Evolutionary conservation across 2,329 filamentous ascomycete genomes (phyloP).

Genomic region (Immersiporthe knoxdaviesiana): DNA sequence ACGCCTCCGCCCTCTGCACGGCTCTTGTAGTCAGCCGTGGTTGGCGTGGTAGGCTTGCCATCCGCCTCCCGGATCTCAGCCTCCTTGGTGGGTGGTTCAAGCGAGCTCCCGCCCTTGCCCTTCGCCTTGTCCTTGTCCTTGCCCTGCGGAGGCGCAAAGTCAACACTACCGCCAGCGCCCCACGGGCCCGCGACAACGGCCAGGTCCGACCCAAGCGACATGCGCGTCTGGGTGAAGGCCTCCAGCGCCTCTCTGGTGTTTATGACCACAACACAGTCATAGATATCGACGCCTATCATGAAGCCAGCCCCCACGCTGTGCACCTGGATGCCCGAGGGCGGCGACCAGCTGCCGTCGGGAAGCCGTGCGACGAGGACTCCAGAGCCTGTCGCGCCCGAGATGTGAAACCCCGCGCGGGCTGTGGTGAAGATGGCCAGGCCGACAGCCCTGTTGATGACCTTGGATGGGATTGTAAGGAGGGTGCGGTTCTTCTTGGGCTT

Average conservation of each 20-base stretch:
- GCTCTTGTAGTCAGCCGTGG: slow-evolving; percentile 15
- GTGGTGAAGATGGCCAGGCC: slow-evolving; percentile 75
- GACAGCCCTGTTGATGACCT: slow-evolving; percentile 67
- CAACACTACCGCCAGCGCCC: slow-evolving; percentile 73
- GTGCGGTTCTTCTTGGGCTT: slow-evolving; percentile 49
- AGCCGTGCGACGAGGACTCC: slow-evolving; percentile 66
- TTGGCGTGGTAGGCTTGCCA: slow-evolving; percentile 16
- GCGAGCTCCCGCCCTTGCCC: slow-evolving; percentile 2
- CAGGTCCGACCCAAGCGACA: slow-evolving; percentile 78
- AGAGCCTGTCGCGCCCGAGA: slow-evolving; percentile 68
- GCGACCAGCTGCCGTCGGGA: slow-evolving; percentile 72
- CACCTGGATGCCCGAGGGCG: slow-evolving; percentile 80
- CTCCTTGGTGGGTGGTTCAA: background rate
- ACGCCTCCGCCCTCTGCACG: slow-evolving; percentile 31
- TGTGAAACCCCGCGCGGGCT: slow-evolving; percentile 67
- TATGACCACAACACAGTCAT: slow-evolving; percentile 87
- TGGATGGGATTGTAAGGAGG: slow-evolving; percentile 57
- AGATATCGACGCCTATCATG: slow-evolving; percentile 81
- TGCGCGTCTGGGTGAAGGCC: slow-evolving; percentile 74
- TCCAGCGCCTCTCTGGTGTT: slow-evolving; percentile 76
- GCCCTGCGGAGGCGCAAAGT: slow-evolving; percentile 50
- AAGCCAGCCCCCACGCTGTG: slow-evolving; percentile 81
- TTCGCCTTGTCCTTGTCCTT: slow-evolving; percentile 29
- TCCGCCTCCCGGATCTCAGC: slow-evolving; percentile 21
- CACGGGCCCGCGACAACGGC: slow-evolving; percentile 72